Base-by-base conservation (phyloP, 2,329 filamentous ascomycete genomes). In the Diaporthe citriasiana region DNA sequence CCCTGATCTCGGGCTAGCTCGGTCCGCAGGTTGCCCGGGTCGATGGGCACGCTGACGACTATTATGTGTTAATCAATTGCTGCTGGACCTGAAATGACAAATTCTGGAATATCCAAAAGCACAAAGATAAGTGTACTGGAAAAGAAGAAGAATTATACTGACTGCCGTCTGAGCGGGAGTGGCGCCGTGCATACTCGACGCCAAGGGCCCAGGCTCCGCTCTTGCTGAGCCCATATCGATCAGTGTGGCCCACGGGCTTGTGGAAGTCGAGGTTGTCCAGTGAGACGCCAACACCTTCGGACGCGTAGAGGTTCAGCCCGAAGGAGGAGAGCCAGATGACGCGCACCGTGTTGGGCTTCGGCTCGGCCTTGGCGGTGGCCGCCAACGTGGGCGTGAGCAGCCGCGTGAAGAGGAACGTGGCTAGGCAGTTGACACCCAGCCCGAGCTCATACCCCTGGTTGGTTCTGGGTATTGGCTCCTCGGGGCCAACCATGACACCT, bases 401-500 rank as follows among this genome's bases (percentile, higher is more conserved):
- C 55, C 55, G 70, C 47, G 74, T 75, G 33, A 76, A 42, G 7
- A 76, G 68, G 47, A 72, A 68, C 0, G 73, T 50, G 8, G 59
- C 75, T 9, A 76, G 12, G 63, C 45, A 57, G 50, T 76, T 76
- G 51, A 72, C 71, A 22, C 73, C 75, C 25, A 76, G 60, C 3
- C 63, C 35, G n/a, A 76, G 66, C 30, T 76, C 75, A 50, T 72
- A 72, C n/a, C 73, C 71, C 53, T 75, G 73, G 2, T 78, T 76
- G n/a, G 79, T 79, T 66, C 77, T 60, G 19, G 57, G 57, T 17
- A 59, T 59, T 27, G 57, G 57, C 78, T 7, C 77, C 78, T 15
- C 70, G 57, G 3, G 81, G 80, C 9, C 79, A 76, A 65, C 73
- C 82, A 85, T 84, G 40, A 84, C 78, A 10, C 81, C 84, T 3